Conservation (phyloP, 2,329 filamentous ascomycete species). For the Didymella arachidicola region DNA sequence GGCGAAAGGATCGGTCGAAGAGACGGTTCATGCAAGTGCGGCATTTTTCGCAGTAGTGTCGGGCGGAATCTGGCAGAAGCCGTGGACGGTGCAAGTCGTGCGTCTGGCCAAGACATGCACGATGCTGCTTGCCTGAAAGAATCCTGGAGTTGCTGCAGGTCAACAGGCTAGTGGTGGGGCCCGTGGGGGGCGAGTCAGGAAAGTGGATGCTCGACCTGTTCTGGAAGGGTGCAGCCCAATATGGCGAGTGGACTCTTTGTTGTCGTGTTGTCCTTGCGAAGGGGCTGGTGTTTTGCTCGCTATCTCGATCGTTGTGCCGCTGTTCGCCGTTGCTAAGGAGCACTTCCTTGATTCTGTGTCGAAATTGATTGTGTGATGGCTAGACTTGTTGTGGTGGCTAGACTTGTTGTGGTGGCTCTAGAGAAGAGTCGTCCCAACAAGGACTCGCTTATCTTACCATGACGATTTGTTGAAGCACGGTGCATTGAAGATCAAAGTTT, state of each 20-base stretch:
- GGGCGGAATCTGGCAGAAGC: conserved; percentile 19
- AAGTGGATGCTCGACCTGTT: conserved; percentile 23
- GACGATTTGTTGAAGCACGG: conserved; percentile 3
- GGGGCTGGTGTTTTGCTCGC: conserved; percentile 6
- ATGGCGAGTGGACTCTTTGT: conserved; percentile 11
- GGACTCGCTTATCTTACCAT: conserved; percentile 14
- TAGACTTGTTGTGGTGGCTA: conserved; percentile 11
- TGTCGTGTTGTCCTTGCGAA: conserved; percentile 12
- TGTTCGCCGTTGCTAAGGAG: conserved; percentile 11
- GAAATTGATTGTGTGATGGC: conserved; percentile 6
- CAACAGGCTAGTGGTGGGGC: conserved; percentile 10
- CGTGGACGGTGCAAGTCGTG: conserved; percentile 19
- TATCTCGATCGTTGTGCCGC: conserved; percentile 5
- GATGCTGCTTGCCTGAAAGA: conserved; percentile 20
- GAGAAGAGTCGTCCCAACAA: neutral
- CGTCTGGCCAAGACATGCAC: conserved; percentile 22
- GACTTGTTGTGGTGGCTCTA: conserved; percentile 3
- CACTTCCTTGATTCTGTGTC: conserved; percentile 13
- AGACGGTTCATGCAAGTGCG: conserved; percentile 38
- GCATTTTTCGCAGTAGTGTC: conserved; percentile 36
- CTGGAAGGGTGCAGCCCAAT: conserved; percentile 25
- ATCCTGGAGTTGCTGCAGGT: conserved; percentile 15
- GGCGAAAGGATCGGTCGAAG: conserved; percentile 7
- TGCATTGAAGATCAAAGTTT: conserved; percentile 10
- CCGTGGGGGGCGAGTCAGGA: conserved; percentile 18